A percentile compares a stretch with the other conserved stretches of the same genome.
phyloP scores from a whole-genome alignment of 805 yeast genomes.

The Cephaloascus fragrans region DNA sequence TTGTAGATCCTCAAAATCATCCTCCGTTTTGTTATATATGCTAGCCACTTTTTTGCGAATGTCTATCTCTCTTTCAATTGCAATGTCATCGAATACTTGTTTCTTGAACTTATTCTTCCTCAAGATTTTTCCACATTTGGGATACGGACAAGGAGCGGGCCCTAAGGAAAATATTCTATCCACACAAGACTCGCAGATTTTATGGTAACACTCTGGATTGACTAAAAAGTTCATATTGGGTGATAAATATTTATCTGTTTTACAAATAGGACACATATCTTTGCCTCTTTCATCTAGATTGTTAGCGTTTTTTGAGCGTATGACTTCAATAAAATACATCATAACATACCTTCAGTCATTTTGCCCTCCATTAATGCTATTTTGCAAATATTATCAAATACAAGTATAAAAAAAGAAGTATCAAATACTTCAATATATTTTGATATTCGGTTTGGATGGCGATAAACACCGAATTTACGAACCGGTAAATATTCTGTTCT shows the following conservation, averaged over 20 bases:
- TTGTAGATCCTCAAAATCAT: slow-evolving; percentile 52
- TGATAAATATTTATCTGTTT: slow-evolving; percentile 86
- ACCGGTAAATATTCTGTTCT: too few species aligned
- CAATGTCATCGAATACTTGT: slow-evolving; percentile 86
- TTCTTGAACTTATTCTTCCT: slow-evolving; percentile 85
- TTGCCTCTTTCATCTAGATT: slow-evolving; percentile 36
- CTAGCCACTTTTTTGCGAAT: slow-evolving; percentile 67
- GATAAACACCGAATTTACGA: too few species aligned
- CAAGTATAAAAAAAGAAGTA: too few species aligned
- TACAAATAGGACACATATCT: slow-evolving; percentile 96
- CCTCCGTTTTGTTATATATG: slow-evolving; percentile 72
- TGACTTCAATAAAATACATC: slow-evolving; percentile 2
- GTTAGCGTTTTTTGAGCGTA: neutral
- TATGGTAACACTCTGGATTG: slow-evolving; percentile 96
- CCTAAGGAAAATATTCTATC: slow-evolving; percentile 91
- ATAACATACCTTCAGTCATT: slow-evolving; percentile 3
- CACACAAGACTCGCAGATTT: slow-evolving; percentile 94
- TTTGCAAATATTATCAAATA: too few species aligned
- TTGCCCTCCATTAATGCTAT: slow-evolving; percentile 3
- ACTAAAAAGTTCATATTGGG: slow-evolving; percentile 89
- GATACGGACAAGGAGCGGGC: slow-evolving; percentile 95
- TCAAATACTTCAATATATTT: too few species aligned
- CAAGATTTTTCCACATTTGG: slow-evolving; percentile 77
- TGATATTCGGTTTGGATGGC: too few species aligned
- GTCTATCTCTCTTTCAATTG: slow-evolving; percentile 88